These are phyloP conservation scores for Oidiodendron maius DNA, from an alignment of 495 filamentous ascomycete species.

Conservation along the genomic window DNA sequence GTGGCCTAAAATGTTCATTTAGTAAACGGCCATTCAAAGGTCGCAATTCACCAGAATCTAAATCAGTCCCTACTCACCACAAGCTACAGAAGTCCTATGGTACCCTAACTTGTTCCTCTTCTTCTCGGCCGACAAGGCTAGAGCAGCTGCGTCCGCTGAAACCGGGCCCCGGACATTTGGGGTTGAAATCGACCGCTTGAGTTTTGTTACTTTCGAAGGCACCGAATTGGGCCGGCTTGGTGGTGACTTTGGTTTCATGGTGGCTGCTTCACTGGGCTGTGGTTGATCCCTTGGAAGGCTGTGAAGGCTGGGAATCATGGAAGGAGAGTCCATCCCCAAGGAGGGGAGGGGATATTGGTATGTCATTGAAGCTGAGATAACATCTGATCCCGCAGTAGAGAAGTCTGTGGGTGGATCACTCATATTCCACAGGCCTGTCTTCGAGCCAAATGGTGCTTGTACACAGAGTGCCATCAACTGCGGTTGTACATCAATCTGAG, in stretches of 20 bases:
- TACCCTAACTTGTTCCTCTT: slow-evolving; percentile 96
- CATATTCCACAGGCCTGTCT: slow-evolving; percentile 21
- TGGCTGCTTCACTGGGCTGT: slow-evolving; percentile 20
- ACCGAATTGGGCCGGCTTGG: slow-evolving; percentile 22
- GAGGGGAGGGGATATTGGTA: slow-evolving; percentile 43
- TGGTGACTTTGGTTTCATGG: slow-evolving; percentile 20
- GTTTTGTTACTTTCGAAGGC: slow-evolving; percentile 34
- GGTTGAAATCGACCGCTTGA: slow-evolving; percentile 62
- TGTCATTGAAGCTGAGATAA: slow-evolving; percentile 44
- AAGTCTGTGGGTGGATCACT: slow-evolving; percentile 16
- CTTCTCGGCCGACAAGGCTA: slow-evolving; percentile 61
- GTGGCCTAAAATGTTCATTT: slow-evolving; percentile 65
- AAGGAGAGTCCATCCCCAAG: slow-evolving; percentile 32
- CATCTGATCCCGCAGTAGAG: slow-evolving; percentile 25
- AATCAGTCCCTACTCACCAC: slow-evolving; percentile 66
- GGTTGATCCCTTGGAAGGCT: slow-evolving; percentile 28
- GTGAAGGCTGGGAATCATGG: slow-evolving; percentile 30
- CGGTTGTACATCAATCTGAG: slow-evolving; percentile 15
- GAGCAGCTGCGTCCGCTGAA: slow-evolving; percentile 26
- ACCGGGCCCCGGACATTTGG: slow-evolving; percentile 55
- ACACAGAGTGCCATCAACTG: slow-evolving; percentile 27
- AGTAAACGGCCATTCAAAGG: no score
- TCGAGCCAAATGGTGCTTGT: slow-evolving; percentile 22
- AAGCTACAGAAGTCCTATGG: slow-evolving; percentile 94
- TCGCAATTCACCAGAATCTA: neutral